phyloP scores from a whole-genome alignment of 129 eudicot genomes.

The Solidago caesia region DNA sequence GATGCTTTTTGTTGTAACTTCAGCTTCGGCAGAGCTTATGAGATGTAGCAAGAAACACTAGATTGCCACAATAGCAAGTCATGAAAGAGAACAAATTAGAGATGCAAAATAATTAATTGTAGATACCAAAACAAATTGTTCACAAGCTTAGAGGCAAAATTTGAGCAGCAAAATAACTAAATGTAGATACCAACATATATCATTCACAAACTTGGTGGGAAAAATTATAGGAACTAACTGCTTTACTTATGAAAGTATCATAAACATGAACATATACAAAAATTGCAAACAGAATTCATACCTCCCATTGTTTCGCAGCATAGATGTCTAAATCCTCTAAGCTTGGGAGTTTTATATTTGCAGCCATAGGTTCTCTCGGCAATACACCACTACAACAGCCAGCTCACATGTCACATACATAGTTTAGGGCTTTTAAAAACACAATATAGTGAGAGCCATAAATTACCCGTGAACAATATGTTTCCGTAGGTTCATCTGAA shows the following conservation, averaged over 20 bases:
- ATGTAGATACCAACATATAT: conserved; percentile 19
- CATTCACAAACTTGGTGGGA: conserved; percentile 25
- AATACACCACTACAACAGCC: conserved; percentile 60
- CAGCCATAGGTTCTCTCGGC: conserved; percentile 86
- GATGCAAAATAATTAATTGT: conserved; percentile 32
- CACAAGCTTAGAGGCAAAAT: conserved; percentile 17
- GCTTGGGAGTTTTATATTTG: conserved; percentile 75
- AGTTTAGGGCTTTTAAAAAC: not conserved
- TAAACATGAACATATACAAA: conserved; percentile 19
- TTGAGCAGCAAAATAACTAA: conserved; percentile 33
- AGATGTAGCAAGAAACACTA: conserved; percentile 98
- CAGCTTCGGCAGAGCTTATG: conserved; percentile 81
- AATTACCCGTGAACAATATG: conserved; percentile 80
- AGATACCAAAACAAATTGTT: conserved; percentile 27
- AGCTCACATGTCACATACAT: conserved; percentile 26
- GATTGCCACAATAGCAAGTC: conserved; percentile 44
- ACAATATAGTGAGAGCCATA: conserved; percentile 3
- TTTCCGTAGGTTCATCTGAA: conserved; percentile 75
- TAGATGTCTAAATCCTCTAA: conserved; percentile 76
- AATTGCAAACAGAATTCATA: conserved; percentile 24
- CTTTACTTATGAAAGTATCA: conserved; percentile 9
- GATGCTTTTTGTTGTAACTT: conserved; percentile 61
- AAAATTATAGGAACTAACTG: conserved; percentile 9
- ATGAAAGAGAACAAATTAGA: conserved; percentile 35
- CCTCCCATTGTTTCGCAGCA: conserved; percentile 95